Evolutionary conservation across 768 basidiomycete genomes (phyloP).

Genomic region (Rhodotorula babjevae): DNA sequence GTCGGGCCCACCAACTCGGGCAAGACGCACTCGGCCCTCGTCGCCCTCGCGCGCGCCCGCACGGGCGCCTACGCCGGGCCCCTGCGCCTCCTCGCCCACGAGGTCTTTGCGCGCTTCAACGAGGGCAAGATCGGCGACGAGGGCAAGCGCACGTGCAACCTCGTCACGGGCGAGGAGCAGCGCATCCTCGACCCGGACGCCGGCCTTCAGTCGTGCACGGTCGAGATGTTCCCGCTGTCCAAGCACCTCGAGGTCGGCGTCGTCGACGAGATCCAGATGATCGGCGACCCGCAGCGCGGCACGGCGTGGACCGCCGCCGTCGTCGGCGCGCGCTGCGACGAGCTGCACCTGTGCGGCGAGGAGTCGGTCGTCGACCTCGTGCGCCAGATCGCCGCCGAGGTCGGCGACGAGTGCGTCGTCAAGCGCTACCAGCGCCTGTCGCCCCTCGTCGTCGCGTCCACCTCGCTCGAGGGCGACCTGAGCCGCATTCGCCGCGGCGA

Average conservation of each 20-base stretch:
- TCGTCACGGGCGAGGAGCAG: conserved; percentile 86
- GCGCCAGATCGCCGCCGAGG: conserved; percentile 60
- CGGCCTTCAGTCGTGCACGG: conserved; percentile 71
- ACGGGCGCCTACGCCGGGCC: conserved; percentile 85
- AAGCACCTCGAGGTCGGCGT: conserved; percentile 69
- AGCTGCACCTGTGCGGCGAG: conserved; percentile 93
- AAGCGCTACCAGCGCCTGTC: conserved; percentile 82
- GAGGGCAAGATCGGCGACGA: conserved; percentile 77
- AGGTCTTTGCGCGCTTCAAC: conserved; percentile 88
- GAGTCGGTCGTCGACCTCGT: conserved; percentile 84
- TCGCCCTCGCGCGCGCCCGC: conserved; percentile 70
- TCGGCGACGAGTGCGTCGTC: conserved; percentile 76
- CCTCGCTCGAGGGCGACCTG: conserved; percentile 62
- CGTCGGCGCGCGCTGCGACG: conserved; percentile 66
- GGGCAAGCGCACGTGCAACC: conserved; percentile 67
- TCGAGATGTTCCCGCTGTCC: conserved; percentile 72
- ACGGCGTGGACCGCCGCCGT: conserved; percentile 77
- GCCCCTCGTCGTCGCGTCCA: conserved; percentile 66
- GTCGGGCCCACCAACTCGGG: conserved; percentile 97
- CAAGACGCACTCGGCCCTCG: conserved; percentile 88
- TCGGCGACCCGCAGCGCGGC: conserved; percentile 72
- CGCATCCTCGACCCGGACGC: conserved; percentile 61
- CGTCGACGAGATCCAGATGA: conserved; percentile 96
- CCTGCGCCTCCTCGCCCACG: conserved; percentile 84
- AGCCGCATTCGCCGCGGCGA: conserved; percentile 69